Percentiles rank a stretch among this genome's conserved stretches.
These are phyloP conservation scores for Cystobasidiaceae sp. DNA, from an alignment of 1,284 basidiomycete genomes.

Conservation along the genomic window DNA sequence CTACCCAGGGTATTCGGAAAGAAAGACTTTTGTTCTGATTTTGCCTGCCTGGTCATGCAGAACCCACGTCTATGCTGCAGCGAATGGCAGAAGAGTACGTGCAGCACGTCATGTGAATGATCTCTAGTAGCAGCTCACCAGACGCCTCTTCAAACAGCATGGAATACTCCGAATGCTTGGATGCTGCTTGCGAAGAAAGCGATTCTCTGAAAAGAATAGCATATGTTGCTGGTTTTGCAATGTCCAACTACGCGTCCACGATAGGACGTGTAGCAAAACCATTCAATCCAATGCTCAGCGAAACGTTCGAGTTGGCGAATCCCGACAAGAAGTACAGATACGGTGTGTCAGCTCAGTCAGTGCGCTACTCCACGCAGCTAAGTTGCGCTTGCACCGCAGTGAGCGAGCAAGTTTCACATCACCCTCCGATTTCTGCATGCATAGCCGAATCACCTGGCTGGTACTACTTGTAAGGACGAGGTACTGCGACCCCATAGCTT, in stretches of 20 bases:
- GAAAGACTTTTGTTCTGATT: neutral
- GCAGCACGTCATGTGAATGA: conserved; percentile 38
- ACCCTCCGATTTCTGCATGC: conserved; percentile 82
- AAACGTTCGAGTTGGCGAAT: conserved; percentile 91
- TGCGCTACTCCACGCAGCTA: conserved; percentile 29
- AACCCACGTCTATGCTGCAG: conserved; percentile 90
- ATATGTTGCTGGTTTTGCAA: conserved; percentile 93
- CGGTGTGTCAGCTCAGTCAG: conserved; percentile 83
- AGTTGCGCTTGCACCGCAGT: neutral
- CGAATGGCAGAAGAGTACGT: conserved; percentile 53
- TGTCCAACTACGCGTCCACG: conserved; percentile 96
- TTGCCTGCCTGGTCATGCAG: conserved; percentile 80
- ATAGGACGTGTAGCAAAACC: conserved; percentile 87
- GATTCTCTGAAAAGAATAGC: conserved; percentile 81
- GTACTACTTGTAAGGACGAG: conserved; percentile 78
- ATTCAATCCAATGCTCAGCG: conserved; percentile 84
- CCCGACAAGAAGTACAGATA: conserved; percentile 87
- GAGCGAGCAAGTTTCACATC: conserved; percentile 34
- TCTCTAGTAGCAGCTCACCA: conserved; percentile 9
- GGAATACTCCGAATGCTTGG: conserved; percentile 90
- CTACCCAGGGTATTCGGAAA: neutral
- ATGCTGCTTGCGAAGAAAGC: conserved; percentile 69
- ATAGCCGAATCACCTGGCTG: conserved; percentile 84
- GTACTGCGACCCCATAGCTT: too few relatives aligned
- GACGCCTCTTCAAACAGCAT: conserved; percentile 55